Percentiles rank a stretch among this genome's conserved stretches.
These are phyloP conservation scores for Amylostereum areolatum DNA, from an alignment of 1,284 basidiomycete genomes.

Conservation along the genomic window DNA sequence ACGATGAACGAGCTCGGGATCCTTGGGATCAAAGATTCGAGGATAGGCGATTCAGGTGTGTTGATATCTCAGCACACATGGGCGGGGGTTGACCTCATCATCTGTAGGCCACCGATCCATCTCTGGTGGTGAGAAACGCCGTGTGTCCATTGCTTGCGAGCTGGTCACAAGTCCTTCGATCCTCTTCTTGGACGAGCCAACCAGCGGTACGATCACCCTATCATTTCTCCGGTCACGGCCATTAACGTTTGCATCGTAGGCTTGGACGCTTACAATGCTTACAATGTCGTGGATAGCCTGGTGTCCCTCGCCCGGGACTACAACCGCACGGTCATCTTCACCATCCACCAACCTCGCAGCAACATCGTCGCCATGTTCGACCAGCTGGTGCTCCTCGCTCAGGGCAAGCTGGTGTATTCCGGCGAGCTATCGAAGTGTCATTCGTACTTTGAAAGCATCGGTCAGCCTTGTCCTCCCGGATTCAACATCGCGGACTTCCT, in stretches of 20 bases:
- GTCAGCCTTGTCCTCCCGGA: constrained; percentile 84
- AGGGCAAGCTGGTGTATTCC: constrained; percentile 80
- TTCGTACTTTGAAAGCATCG: constrained; percentile 76
- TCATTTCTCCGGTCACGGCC: neutral
- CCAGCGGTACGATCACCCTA: constrained; percentile 57
- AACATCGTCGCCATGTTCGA: constrained; percentile 97
- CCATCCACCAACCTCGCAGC: constrained; percentile 97
- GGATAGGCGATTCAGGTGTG: constrained; percentile 83
- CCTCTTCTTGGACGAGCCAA: constrained; percentile 95
- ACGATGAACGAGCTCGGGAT: constrained; percentile 97
- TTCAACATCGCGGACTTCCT: constrained; percentile 97
- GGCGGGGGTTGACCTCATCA: constrained; percentile 4
- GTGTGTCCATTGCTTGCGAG: constrained; percentile 97
- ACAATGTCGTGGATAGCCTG: constrained; percentile 88
- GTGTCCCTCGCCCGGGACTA: constrained; percentile 83
- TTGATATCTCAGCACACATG: neutral
- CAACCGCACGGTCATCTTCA: constrained; percentile 95
- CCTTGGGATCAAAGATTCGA: constrained; percentile 81
- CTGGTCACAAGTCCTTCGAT: constrained; percentile 95
- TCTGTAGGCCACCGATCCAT: constrained; percentile 72
- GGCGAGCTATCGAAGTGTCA: constrained; percentile 73
- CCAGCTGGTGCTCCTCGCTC: constrained; percentile 81
- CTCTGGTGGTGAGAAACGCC: constrained; percentile 92
- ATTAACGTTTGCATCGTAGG: constrained; percentile 35
- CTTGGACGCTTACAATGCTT: constrained; percentile 92